These are phyloP conservation scores for Aureobasidium sp. DNA, from an alignment of 2,329 filamentous ascomycete species.

Conservation along the genomic window DNA sequence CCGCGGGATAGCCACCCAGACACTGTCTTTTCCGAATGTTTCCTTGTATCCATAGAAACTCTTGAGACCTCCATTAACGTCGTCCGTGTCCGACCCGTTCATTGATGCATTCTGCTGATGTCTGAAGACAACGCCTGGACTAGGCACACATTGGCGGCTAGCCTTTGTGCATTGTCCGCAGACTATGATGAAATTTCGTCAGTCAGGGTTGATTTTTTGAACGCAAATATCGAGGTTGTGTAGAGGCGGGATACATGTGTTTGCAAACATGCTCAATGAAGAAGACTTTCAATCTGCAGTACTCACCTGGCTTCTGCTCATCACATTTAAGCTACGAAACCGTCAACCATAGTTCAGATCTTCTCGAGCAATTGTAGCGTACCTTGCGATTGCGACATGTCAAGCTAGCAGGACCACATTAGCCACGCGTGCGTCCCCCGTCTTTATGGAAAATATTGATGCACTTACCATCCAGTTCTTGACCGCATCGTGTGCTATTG, in stretches of 20 bases:
- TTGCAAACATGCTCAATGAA: neutral
- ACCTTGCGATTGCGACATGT: conserved; percentile 27
- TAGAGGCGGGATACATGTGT: neutral
- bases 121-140: conserved; percentile 55
- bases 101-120: conserved; percentile 63
- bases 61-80: conserved; percentile 41
- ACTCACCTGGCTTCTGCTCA: conserved; percentile 45
- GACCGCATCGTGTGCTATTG: conserved; percentile 16
- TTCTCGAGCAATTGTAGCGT: neutral
- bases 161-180: conserved; percentile 55
- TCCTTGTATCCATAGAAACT: conserved; percentile 60
- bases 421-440: neutral
- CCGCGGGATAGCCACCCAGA: conserved; percentile 55
- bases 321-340: conserved; percentile 51
- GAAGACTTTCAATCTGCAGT: neutral
- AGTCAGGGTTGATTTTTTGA: neutral
- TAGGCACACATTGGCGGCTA: conserved; percentile 50
- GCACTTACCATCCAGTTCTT: conserved; percentile 25
- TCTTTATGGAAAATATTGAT: neutral
- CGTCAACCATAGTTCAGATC: conserved; percentile 5
- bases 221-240: neutral
- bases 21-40: conserved; percentile 50
- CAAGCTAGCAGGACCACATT: conserved; percentile 17
- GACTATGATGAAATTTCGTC: neutral
- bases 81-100: conserved; percentile 43